phyloP scores from a whole-genome alignment of 768 basidiomycete genomes.

The Lentinus tigrinus region DNA sequence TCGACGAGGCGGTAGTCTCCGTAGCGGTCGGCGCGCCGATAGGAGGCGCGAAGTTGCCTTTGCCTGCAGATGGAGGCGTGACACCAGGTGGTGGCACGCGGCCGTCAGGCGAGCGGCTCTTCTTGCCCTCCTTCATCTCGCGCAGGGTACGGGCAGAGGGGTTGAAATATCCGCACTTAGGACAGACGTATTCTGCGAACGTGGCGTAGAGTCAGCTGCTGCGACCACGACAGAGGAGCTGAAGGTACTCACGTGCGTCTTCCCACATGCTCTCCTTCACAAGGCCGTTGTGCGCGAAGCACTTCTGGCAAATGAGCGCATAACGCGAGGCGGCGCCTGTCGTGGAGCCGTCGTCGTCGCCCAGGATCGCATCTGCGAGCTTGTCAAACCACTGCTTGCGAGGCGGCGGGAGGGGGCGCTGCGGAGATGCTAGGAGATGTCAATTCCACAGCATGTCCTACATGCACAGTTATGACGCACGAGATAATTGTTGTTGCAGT shows the following conservation, averaged over 20 bases:
- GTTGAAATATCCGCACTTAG: slow-evolving; percentile 86
- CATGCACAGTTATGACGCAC: slow-evolving; percentile 28
- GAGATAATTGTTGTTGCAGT: slow-evolving; percentile 37
- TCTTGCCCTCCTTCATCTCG: slow-evolving; percentile 12
- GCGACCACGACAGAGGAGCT: background rate
- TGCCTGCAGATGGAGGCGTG: background rate
- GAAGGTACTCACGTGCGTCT: slow-evolving; percentile 67
- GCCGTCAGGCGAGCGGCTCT: slow-evolving; percentile 12
- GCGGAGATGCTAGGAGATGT: slow-evolving; percentile 34
- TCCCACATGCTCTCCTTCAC: slow-evolving; percentile 82
- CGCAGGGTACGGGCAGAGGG: slow-evolving; percentile 35
- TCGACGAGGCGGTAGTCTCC: background rate
- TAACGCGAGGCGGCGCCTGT: slow-evolving; percentile 51
- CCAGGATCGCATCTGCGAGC: slow-evolving; percentile 81
- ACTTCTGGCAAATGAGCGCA: slow-evolving; percentile 86
- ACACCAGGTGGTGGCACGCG: slow-evolving; percentile 3
- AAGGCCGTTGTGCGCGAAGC: slow-evolving; percentile 86
- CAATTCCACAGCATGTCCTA: background rate
- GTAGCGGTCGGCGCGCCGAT: background rate
- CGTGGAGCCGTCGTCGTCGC: slow-evolving; percentile 56
- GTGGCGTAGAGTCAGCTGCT: background rate
- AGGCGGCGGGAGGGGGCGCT: slow-evolving; percentile 45
- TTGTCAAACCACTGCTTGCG: slow-evolving; percentile 86
- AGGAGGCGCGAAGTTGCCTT: slow-evolving; percentile 7
- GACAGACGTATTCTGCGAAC: slow-evolving; percentile 75